Percentiles rank a stretch among this genome's conserved stretches.
These are phyloP conservation scores for Kwoniella europaea DNA, from an alignment of 768 basidiomycete species.

Conservation along the genomic window DNA sequence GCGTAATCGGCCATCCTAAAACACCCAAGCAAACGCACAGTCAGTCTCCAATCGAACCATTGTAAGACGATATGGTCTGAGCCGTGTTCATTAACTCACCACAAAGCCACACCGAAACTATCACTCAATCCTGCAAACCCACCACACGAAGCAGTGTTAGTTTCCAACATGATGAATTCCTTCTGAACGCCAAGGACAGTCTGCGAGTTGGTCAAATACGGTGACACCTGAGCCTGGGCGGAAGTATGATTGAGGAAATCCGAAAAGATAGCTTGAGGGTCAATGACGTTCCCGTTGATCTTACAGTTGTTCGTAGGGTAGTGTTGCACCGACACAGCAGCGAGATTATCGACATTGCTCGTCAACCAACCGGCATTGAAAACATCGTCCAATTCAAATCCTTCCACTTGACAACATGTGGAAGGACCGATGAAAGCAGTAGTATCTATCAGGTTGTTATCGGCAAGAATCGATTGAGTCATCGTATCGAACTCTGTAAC, in stretches of 20 bases:
- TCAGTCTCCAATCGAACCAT: background rate
- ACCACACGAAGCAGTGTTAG: slow-evolving; percentile 66
- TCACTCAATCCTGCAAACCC: slow-evolving; percentile 66
- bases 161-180: slow-evolving; percentile 71
- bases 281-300: slow-evolving; percentile 48
- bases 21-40: background rate
- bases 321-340: slow-evolving; percentile 56
- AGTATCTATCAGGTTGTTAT: slow-evolving; percentile 59
- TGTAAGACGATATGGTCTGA: background rate
- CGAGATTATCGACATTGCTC: slow-evolving; percentile 47
- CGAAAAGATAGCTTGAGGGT: slow-evolving; percentile 61
- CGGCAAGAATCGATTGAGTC: slow-evolving; percentile 58
- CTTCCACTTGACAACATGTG: slow-evolving; percentile 62
- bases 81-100: too few species aligned
- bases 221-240: slow-evolving; percentile 62
- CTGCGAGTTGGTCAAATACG: slow-evolving; percentile 64
- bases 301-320: slow-evolving; percentile 59
- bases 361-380: slow-evolving; percentile 55
- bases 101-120: slow-evolving; percentile 67
- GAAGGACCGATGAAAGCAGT: slow-evolving; percentile 70
- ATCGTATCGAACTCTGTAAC: slow-evolving; percentile 64
- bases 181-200: slow-evolving; percentile 59
- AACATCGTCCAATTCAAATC: slow-evolving; percentile 63
- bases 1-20: slow-evolving; percentile 63
- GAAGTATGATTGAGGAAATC: slow-evolving; percentile 68